phyloP scores from a whole-genome alignment of 768 basidiomycete species.

The Cyathus striatus region DNA sequence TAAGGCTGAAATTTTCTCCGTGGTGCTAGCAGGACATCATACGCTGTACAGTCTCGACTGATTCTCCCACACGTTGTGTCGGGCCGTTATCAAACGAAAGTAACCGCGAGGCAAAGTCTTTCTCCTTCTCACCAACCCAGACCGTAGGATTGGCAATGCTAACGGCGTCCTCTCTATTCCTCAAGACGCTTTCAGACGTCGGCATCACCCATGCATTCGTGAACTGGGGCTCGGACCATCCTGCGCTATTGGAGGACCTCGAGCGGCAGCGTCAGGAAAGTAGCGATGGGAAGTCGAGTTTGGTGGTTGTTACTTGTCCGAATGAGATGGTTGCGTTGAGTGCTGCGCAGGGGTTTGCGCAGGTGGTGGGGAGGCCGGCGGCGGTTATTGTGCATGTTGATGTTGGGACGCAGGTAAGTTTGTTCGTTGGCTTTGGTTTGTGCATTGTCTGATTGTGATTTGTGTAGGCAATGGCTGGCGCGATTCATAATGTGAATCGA shows the following conservation, averaged over 20 bases:
- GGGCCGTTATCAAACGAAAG: no score
- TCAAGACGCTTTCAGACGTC: constrained; percentile 46
- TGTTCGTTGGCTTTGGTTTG: background rate
- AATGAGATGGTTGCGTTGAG: constrained; percentile 76
- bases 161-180: constrained; percentile 59
- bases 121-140: background rate
- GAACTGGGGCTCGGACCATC: constrained; percentile 78
- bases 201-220: constrained; percentile 68
- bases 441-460: background rate
- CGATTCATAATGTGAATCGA: constrained; percentile 67
- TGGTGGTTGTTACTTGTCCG: constrained; percentile 62
- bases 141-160: constrained; percentile 24
- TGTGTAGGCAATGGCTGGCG: constrained; percentile 59
- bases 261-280: constrained; percentile 42
- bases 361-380: constrained; percentile 60
- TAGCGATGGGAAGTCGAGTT: constrained; percentile 27
- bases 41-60: no score
- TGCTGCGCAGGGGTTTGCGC: constrained; percentile 68
- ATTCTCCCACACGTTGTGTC: no score
- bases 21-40: no score
- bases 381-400: constrained; percentile 75
- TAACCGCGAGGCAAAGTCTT: no score
- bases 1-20: no score
- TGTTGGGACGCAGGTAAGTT: constrained; percentile 57
- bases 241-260: constrained; percentile 66